phyloP scores from a whole-genome alignment of 2,329 filamentous ascomycete species.

The Aspergillus udagawae region DNA sequence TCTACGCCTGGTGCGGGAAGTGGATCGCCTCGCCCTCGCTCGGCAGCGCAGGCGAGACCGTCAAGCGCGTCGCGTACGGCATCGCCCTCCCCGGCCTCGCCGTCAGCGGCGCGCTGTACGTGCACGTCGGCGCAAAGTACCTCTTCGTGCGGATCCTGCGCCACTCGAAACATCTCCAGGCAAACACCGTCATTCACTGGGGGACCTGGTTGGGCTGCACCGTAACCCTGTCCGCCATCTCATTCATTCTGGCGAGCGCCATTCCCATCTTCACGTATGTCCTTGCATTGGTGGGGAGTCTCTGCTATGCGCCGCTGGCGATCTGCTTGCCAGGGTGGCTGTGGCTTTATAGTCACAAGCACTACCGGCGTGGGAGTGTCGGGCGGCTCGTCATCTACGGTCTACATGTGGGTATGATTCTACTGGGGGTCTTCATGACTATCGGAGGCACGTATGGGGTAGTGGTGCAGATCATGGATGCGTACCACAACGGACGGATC shows the following conservation, averaged over 20 bases:
- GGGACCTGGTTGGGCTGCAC: conserved; percentile 49
- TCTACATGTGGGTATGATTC: neutral
- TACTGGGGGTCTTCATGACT: neutral
- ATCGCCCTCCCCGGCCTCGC: conserved; percentile 54
- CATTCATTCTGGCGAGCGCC: conserved; percentile 51
- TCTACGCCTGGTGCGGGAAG: conserved; percentile 59
- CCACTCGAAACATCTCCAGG: conserved; percentile 48
- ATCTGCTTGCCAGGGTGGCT: conserved; percentile 48
- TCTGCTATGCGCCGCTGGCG: conserved; percentile 51
- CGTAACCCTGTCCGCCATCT: conserved; percentile 38
- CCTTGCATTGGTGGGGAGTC: conserved; percentile 45
- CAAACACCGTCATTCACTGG: conserved; percentile 52
- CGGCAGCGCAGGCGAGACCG: conserved; percentile 54
- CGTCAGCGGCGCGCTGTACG: conserved; percentile 46
- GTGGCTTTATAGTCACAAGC: conserved; percentile 49
- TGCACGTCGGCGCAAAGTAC: conserved; percentile 50
- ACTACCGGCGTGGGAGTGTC: conserved; percentile 26
- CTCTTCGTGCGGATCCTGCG: conserved; percentile 54
- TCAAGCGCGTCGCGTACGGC: conserved; percentile 62
- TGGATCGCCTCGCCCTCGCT: conserved; percentile 62
- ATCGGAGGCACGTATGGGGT: neutral
- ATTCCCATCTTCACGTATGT: conserved; percentile 55
- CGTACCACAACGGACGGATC: neutral
- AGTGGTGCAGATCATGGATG: neutral
- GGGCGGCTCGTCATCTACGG: neutral